Evolutionary conservation across 352 stramenopile species (phyloP), one percentile per base, ranked within the genome.

Genomic region (Globisporangium heterothallicum): DNA sequence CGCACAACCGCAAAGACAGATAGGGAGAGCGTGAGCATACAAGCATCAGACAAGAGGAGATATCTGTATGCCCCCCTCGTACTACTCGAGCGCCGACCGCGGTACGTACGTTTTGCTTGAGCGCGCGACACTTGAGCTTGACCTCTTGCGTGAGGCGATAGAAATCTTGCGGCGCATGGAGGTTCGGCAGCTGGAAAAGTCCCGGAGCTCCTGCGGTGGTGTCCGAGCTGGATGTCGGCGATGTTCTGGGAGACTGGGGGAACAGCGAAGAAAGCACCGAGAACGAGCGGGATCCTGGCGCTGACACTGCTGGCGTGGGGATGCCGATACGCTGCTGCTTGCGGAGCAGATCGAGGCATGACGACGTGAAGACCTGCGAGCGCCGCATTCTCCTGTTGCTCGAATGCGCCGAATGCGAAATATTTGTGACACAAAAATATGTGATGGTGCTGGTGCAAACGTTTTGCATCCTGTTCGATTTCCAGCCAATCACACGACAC

Each of bases 121-220:
- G 59, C 34, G 70, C 60, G 36, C 73, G 59, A 25, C 78, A 92
- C 34, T 72, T 63, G 36, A 55, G 48, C 60, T 88, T 86, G 21
- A 74, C 78, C 46, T 83, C 61, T 2, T 30, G 44, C n/a, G 81
- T 75, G 46, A 92, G 71, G 44, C 58, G 61, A 18, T 61, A 30
- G 49, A 92, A 92, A 54, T 92, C 81, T 21, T 64, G 64, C 16
- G 81, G 70, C 6, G 58, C 49, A 49, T 83, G 72, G 36, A 92
- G 59, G 24, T 80, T 53, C 16, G 74, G 78, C 36, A 92, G 51
- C 52, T 87, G 81, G 32, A 92, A 92, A 24, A 92, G 72, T 7
- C 81, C 81, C 0, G 64, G 74, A 42, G 63, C 60, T 24, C 51
- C 35, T 3, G 36, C 24, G 21, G 26, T 22, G 9, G 27, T n/a